phyloP scores from a whole-genome alignment of 768 basidiomycete species.

The Suillus hirtellus region DNA sequence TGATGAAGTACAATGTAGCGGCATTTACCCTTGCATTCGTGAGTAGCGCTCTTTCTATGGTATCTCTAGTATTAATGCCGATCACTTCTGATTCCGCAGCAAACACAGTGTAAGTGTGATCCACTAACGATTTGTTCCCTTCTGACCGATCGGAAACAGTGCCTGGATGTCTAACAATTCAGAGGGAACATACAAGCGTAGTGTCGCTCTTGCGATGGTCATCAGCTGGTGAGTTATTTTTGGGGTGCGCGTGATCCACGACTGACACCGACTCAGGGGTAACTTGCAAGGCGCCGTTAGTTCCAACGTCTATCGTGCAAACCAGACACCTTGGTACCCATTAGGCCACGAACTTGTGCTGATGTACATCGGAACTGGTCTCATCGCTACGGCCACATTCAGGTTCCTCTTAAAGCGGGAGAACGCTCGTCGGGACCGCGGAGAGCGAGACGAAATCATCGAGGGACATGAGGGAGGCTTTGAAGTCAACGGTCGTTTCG shows the following conservation, averaged over 20 bases:
- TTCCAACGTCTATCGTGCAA: constrained; percentile 73
- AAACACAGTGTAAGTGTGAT: constrained; percentile 51
- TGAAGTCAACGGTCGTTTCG: constrained; percentile 58
- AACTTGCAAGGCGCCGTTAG: constrained; percentile 78
- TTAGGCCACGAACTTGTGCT: constrained; percentile 64
- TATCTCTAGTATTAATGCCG: constrained; percentile 3
- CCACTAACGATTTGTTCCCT: neutral
- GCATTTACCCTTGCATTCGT: constrained; percentile 76
- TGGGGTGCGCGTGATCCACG: neutral
- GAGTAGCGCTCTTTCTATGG: constrained; percentile 29
- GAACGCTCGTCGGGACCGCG: constrained; percentile 65
- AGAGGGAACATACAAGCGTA: constrained; percentile 76
- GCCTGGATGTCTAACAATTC: constrained; percentile 69
- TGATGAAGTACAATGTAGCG: constrained; percentile 37
- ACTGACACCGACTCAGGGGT: constrained; percentile 41
- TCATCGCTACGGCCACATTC: constrained; percentile 47
- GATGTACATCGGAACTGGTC: constrained; percentile 68
- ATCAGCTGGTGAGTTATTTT: constrained; percentile 53
- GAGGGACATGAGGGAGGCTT: constrained; percentile 33
- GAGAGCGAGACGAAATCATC: constrained; percentile 70
- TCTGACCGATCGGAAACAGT: constrained; percentile 25
- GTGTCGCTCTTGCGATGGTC: constrained; percentile 68
- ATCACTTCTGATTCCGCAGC: constrained; percentile 37
- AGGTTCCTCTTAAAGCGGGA: constrained; percentile 51
- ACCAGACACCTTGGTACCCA: constrained; percentile 68